phyloP scores from a whole-genome alignment of 2,329 filamentous ascomycete species.

The Fusarium dlaminii region DNA sequence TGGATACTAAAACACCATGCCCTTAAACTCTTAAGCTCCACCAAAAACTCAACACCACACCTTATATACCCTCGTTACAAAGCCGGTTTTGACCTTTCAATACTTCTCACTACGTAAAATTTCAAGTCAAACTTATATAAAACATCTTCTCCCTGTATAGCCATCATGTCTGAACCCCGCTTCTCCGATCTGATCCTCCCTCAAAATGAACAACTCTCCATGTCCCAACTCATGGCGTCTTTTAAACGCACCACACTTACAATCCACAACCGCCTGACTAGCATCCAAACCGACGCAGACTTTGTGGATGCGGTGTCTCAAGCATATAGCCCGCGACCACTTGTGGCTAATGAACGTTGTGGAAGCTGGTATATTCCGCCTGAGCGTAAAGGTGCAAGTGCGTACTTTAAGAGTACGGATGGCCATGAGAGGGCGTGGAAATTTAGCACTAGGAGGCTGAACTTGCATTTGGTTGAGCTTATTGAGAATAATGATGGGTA shows the following conservation, averaged over 20 bases:
- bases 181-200: slow-evolving; percentile 60
- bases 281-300: slow-evolving; percentile 77
- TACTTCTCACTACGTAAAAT: too few relatives aligned
- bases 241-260: slow-evolving; percentile 81
- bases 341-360: slow-evolving; percentile 93
- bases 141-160: not conserved
- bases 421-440: slow-evolving; percentile 92
- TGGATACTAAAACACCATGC: slow-evolving; percentile 20
- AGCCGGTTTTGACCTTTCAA: not conserved
- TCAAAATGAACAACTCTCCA: slow-evolving; percentile 70
- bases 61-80: not conserved
- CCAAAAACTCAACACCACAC: slow-evolving; percentile 30
- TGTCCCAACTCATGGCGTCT: slow-evolving; percentile 75
- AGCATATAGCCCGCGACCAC: slow-evolving; percentile 65
- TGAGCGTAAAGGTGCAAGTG: slow-evolving; percentile 71
- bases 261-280: slow-evolving; percentile 82
- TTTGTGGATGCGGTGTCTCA: slow-evolving; percentile 74
- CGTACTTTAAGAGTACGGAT: slow-evolving; percentile 98
- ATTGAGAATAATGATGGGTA: slow-evolving; percentile 75
- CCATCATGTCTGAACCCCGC: slow-evolving; percentile 39
- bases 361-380: slow-evolving; percentile 93
- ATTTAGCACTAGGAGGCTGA: slow-evolving; percentile 86
- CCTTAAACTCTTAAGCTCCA: slow-evolving; percentile 23
- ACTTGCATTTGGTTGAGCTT: slow-evolving; percentile 80
- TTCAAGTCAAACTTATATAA: not conserved